These are phyloP conservation scores for Endothia cerciana DNA, from an alignment of 2,329 filamentous ascomycete species.

Conservation along the genomic window DNA sequence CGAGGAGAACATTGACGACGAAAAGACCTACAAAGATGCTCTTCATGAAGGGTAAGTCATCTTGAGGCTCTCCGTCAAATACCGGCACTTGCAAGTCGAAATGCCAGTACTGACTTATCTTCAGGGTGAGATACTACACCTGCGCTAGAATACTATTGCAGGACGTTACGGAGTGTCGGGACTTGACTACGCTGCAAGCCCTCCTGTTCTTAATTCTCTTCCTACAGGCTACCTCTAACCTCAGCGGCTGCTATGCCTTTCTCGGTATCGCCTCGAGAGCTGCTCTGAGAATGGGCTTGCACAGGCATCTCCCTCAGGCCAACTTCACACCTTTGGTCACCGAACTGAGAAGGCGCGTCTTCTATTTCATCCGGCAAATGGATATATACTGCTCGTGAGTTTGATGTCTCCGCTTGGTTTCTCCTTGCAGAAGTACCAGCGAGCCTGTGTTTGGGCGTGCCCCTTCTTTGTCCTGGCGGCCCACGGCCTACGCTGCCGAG, in stretches of 20 bases:
- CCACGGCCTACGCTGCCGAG: not conserved
- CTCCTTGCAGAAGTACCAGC: not conserved
- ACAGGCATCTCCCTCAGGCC: constrained; percentile 70
- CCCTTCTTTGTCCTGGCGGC: not conserved
- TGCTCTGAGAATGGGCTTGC: constrained; percentile 76
- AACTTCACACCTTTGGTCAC: constrained; percentile 65
- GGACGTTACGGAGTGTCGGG: constrained; percentile 71
- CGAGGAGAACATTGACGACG: constrained; percentile 55
- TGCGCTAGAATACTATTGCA: constrained; percentile 67
- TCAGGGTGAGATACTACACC: constrained; percentile 75
- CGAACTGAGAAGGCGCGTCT: constrained; percentile 66
- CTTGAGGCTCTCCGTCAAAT: not conserved
- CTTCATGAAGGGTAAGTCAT: constrained; percentile 59
- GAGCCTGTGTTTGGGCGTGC: not conserved
- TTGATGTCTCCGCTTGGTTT: not conserved
- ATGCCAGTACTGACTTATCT: constrained; percentile 31
- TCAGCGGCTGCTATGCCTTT: constrained; percentile 80
- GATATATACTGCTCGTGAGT: constrained; percentile 66
- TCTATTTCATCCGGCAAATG: constrained; percentile 71
- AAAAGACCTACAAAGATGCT: constrained; percentile 52
- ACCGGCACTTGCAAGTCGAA: not conserved
- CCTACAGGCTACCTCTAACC: constrained; percentile 76
- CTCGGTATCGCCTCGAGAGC: constrained; percentile 77
- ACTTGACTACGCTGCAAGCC: constrained; percentile 74
- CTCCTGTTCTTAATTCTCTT: constrained; percentile 82